Evolutionary conservation across 2,329 filamentous ascomycete genomes (phyloP), one percentile per base, ranked within the genome.

Genomic region (Penicillium sp.): DNA sequence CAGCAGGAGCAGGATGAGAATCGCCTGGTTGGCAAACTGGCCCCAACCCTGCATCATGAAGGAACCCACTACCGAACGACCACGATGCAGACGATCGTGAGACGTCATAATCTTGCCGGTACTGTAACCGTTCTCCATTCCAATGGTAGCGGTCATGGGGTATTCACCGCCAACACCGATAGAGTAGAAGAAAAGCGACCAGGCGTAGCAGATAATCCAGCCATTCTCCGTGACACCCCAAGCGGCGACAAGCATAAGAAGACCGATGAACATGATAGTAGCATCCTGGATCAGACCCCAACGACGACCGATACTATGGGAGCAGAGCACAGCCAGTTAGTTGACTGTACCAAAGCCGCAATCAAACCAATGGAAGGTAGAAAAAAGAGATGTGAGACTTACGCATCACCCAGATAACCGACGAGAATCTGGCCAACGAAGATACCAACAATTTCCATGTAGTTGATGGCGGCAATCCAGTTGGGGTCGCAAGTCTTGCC

Each of bases 41-140:
- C 91, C 91, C 91, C 91, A 97, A 50, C 91, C 91, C 72, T 97
- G 91, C 91, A 97, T 96, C 71, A 96, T 73, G 76, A 97, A 97
- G 49, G 91, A 90, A 70, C 85, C 89, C 56, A 90, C 95, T 67
- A 96, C 90, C 70, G 94, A 93, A 64, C 91, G 88, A 56, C 91
- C 91, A 72, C 91, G 88, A 75, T 97, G 91, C 47, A 96, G 82
- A 67, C 91, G 88, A 68, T 97, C 91, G 46, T 95, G 88, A 50
- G 84, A 84, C 48, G 89, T 95, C 5, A 90, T 95, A 46, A 95
- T 73, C 68, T 85, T 90, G 53, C 90, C 90, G 33, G 88, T 73
- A 11, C 87, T 82, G 39, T 90, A 86, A 18, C 88, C 85, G 63
- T 90, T 88, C 70, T 95, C 89, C 82, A 96, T 94, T 50, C 90